phyloP scores from a whole-genome alignment of 805 yeast species.

The Ogataea ganodermae region DNA sequence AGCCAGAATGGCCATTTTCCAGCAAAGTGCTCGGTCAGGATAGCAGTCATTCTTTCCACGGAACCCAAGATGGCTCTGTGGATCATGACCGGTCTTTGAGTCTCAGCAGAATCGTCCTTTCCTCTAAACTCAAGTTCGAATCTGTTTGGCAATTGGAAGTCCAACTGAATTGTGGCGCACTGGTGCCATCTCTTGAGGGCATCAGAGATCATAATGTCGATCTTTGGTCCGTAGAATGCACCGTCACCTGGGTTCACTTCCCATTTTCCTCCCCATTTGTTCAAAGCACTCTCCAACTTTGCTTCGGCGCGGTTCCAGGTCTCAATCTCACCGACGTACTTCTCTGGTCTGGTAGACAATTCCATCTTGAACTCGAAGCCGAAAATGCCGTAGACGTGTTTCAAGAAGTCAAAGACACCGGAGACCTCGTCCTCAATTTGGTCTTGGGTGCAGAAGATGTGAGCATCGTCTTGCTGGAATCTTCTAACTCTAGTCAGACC shows the following conservation, averaged over 20 bases:
- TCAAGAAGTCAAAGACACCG: conserved; percentile 81
- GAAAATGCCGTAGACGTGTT: conserved; percentile 83
- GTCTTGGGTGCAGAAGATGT: conserved; percentile 90
- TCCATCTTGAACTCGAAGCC: conserved; percentile 97
- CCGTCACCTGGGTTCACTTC: conserved; percentile 97
- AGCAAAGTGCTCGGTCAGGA: conserved; percentile 95
- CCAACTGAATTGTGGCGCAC: conserved; percentile 98
- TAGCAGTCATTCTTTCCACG: conserved; percentile 98
- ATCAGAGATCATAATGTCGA: conserved; percentile 93
- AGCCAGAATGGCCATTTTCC: conserved; percentile 99
- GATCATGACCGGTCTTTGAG: conserved; percentile 94
- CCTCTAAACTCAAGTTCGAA: conserved; percentile 87
- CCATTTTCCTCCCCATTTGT: conserved; percentile 88
- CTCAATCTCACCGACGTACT: conserved; percentile 89
- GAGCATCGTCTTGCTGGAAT: conserved; percentile 99
- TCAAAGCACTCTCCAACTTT: conserved; percentile 79
- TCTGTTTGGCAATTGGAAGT: conserved; percentile 95
- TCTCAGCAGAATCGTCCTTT: conserved; percentile 58
- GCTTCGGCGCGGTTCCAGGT: conserved; percentile 93
- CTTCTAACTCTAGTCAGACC: conserved; percentile 97
- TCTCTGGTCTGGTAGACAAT: conserved; percentile 95
- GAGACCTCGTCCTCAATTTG: conserved; percentile 88
- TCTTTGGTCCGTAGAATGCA: conserved; percentile 94
- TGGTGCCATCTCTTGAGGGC: conserved; percentile 97
- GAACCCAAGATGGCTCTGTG: conserved; percentile 99